A percentile compares a stretch with the other conserved stretches of the same genome.
Conservation (phyloP, 2,329 filamentous ascomycete species). For the Calonectria hongkongensis region DNA sequence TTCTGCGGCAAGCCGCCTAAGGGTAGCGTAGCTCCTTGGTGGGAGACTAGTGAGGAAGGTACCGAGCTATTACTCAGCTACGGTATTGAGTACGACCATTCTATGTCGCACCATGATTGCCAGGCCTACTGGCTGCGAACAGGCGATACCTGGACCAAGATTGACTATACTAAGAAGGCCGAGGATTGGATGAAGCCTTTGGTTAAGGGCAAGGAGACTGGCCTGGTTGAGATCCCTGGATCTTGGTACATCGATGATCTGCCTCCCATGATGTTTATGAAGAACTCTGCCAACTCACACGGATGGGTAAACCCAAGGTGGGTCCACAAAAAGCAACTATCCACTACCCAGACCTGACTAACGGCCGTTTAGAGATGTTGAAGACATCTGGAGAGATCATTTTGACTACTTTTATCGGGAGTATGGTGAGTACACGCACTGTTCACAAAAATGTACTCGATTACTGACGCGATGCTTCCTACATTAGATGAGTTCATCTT, state of each 20-base stretch:
- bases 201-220: slow-evolving; percentile 74
- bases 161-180: slow-evolving; percentile 72
- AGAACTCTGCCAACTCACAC: slow-evolving; percentile 77
- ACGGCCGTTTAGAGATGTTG: slow-evolving; percentile 65
- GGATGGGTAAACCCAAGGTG: slow-evolving; percentile 72
- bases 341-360: background rate
- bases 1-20: slow-evolving; percentile 81
- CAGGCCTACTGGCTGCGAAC: slow-evolving; percentile 79
- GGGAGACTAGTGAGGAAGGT: slow-evolving; percentile 82
- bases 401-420: slow-evolving; percentile 85
- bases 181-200: slow-evolving; percentile 69
- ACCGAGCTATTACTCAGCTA: slow-evolving; percentile 79
- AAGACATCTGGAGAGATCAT: slow-evolving; percentile 79
- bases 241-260: slow-evolving; percentile 79
- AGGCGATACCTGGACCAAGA: slow-evolving; percentile 80
- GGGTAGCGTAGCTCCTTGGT: slow-evolving; percentile 84
- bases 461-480: background rate
- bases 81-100: slow-evolving; percentile 82
- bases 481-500: slow-evolving; percentile 80
- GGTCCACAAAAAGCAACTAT: background rate
- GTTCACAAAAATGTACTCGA: too few species aligned
- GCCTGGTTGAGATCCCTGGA: slow-evolving; percentile 78
- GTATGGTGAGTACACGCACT: slow-evolving; percentile 65
- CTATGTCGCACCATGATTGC: slow-evolving; percentile 73
- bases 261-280: slow-evolving; percentile 84